Evolutionary conservation across 1,139 yeast species (phyloP), one percentile per base, ranked within the genome.

Genomic region (Fermentozyma sake): DNA sequence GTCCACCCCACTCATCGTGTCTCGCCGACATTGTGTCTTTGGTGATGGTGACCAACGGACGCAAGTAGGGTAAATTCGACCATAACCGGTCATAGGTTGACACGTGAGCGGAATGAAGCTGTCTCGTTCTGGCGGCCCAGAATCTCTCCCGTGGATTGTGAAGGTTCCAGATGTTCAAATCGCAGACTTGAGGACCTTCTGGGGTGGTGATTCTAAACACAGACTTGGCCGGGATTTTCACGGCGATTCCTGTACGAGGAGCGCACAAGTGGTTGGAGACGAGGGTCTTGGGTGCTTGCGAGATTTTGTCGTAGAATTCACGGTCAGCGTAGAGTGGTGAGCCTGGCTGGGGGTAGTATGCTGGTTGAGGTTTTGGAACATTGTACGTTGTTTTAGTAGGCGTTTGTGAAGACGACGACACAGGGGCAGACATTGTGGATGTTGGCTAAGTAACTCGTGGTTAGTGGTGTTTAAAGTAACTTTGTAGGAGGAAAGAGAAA

Each of bases 91-190:
- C 84, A 42, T 59, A 71, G 8, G 74, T 72, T 10, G 76, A 66
- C 15, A 78, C 80, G 49, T 78, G 84, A 3, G 80, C 72, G n/a
- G 76, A 67, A 39, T 78, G 82, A 34, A 78, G 55, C 48, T 77
- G 84, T 46, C 84, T 62, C 1, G 82, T 76, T 44, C 84, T 60
- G 6, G 82, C 70, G 7, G 84, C 84, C 84, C 84, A 78, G 46
- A 77, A 65, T 35, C 79, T 54, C 44, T 78, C 84, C 34, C 81
- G 56, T 11, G 79, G 81, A 44, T 76, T 75, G 39, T 72, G 63
- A 22, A 57, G 56, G 43, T 68, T 72, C 84, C 83, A 77, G 27
- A 76, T 68, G 51, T 78, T 77, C 50, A 77, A 64, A 43, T 78
- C 84, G 42, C 82, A 77, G 4, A 78, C 84, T 47, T 77, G 84